These are phyloP conservation scores for Naematelia encephala DNA, from an alignment of 768 basidiomycete species.

Conservation along the genomic window DNA sequence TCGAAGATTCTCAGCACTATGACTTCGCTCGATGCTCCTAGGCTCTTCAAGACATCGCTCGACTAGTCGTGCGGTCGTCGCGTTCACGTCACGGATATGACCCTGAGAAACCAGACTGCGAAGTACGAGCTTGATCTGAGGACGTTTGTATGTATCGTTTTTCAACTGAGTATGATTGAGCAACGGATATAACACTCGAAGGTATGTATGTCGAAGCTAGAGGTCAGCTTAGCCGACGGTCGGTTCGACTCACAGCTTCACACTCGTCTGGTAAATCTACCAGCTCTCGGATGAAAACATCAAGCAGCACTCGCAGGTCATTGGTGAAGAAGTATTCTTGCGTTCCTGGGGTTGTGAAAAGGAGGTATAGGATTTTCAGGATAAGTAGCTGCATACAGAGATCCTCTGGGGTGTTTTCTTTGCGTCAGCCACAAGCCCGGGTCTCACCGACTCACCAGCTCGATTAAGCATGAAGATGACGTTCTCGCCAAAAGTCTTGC, in stretches of 20 bases:
- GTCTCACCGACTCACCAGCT: slow-evolving; percentile 62
- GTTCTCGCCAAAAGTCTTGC: slow-evolving; percentile 95
- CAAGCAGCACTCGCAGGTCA: slow-evolving; percentile 90
- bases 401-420: slow-evolving; percentile 83
- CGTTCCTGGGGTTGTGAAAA: slow-evolving; percentile 89
- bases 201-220: slow-evolving; percentile 89
- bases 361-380: slow-evolving; percentile 86
- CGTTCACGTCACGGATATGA: slow-evolving; percentile 73
- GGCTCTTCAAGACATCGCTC: slow-evolving; percentile 69
- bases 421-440: slow-evolving; percentile 6
- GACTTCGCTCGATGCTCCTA: slow-evolving; percentile 33
- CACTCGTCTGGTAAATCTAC: slow-evolving; percentile 87
- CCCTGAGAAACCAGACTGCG: slow-evolving; percentile 71
- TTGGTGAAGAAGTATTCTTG: slow-evolving; percentile 98
- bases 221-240: not conserved
- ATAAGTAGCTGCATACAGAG: slow-evolving; percentile 91
- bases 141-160: slow-evolving; percentile 80
- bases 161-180: slow-evolving; percentile 90
- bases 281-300: slow-evolving; percentile 94
- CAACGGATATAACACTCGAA: slow-evolving; percentile 91
- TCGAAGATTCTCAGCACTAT: slow-evolving; percentile 33
- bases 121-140: slow-evolving; percentile 77
- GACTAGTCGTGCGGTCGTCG: slow-evolving; percentile 86
- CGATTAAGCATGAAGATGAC: slow-evolving; percentile 99
- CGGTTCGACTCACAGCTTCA: slow-evolving; percentile 67